phyloP scores from a whole-genome alignment of 164 flowering plant genomes.

The Brasenia schreberi region DNA sequence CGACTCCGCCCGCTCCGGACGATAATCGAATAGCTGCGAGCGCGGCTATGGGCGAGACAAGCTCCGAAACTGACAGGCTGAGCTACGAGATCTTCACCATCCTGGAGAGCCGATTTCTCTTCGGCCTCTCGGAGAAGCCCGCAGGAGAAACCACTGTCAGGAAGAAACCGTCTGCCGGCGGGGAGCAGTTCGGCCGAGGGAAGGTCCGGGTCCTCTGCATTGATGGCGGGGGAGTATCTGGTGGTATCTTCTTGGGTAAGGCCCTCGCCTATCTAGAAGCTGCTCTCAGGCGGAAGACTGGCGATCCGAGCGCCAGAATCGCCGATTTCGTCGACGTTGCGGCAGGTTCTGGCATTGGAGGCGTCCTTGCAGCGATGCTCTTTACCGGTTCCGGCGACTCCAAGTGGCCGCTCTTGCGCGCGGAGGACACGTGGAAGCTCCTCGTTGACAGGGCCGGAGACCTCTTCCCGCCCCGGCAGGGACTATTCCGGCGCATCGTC shows the following conservation, averaged over 20 bases:
- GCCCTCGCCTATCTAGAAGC: constrained; percentile 36
- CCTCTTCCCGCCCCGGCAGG: constrained; percentile 9
- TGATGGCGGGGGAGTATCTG: constrained; percentile 41
- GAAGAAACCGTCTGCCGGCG: background rate
- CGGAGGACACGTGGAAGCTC: constrained; percentile 31
- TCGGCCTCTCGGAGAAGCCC: constrained; percentile 7
- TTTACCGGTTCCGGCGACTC: constrained; percentile 34
- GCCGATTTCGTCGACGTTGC: constrained; percentile 55
- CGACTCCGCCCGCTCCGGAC: background rate
- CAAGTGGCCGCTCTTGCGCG: constrained; percentile 28
- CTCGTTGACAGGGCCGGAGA: constrained; percentile 17
- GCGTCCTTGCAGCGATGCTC: constrained; percentile 41
- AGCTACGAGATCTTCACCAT: constrained; percentile 83
- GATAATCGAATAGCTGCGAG: constrained; percentile 7
- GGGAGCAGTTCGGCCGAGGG: constrained; percentile 32
- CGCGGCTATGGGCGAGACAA: constrained; percentile 51
- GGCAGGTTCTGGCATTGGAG: constrained; percentile 56
- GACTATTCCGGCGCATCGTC: constrained; percentile 18
- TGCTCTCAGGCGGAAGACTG: constrained; percentile 21
- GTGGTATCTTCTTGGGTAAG: constrained; percentile 40
- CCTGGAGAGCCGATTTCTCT: constrained; percentile 64
- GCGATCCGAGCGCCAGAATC: constrained; percentile 30
- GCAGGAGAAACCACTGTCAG: background rate
- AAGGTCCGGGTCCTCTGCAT: constrained; percentile 48
- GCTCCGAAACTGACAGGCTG: constrained; percentile 68